phyloP scores from a whole-genome alignment of 768 basidiomycete genomes.

The Lyophyllum shimeji region DNA sequence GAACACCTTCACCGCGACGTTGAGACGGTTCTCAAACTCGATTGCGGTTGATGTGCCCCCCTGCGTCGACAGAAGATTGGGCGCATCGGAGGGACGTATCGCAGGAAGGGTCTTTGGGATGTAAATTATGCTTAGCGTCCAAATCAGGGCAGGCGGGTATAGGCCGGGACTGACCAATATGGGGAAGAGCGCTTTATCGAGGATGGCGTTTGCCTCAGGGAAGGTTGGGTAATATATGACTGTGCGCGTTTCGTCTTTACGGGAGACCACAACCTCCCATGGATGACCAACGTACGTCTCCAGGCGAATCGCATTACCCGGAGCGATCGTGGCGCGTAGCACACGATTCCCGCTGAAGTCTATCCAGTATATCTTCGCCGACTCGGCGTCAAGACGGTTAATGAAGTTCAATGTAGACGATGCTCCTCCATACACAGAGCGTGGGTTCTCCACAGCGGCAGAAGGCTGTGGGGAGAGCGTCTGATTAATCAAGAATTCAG shows the following conservation, averaged over 20 bases:
- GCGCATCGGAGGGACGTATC: neutral
- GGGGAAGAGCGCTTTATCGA: neutral
- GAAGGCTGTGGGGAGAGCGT: neutral
- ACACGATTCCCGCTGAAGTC: neutral
- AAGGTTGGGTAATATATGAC: conserved; percentile 4
- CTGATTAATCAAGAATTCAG: neutral
- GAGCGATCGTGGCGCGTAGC: neutral
- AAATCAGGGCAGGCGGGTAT: neutral
- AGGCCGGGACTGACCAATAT: neutral
- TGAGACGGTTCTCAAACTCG: conserved; percentile 13
- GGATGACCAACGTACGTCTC: conserved; percentile 4
- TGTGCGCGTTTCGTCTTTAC: neutral
- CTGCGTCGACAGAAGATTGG: neutral
- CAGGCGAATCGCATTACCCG: neutral
- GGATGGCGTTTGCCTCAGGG: neutral
- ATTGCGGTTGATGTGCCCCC: conserved; percentile 6
- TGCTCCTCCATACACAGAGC: conserved; percentile 1
- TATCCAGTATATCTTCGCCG: conserved; percentile 1
- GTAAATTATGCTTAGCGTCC: neutral
- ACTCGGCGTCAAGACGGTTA: conserved; percentile 1
- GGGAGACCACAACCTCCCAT: conserved; percentile 8
- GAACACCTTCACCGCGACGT: conserved; percentile 4
- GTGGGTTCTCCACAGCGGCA: neutral
- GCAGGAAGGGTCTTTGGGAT: neutral
- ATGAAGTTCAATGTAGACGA: neutral